Conservation (phyloP, 2,329 filamentous ascomycete genomes). For the Orbilia quercus region DNA sequence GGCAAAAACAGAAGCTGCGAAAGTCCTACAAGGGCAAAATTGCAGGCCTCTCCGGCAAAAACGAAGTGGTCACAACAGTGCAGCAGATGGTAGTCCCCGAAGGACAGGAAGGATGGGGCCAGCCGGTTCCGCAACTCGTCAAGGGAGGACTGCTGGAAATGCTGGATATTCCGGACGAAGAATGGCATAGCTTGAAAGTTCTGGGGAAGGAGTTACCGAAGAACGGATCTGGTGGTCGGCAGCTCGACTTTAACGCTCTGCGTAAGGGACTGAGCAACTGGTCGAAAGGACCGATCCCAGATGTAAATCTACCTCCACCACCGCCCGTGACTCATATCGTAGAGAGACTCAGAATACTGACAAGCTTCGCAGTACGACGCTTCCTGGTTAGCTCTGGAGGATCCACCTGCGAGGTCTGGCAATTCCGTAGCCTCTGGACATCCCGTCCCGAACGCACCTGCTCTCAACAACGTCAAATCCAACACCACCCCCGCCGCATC, state of each 20-base stretch:
- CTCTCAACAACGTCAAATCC: constrained; percentile 45
- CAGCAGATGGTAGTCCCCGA: constrained; percentile 61
- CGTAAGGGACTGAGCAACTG: constrained; percentile 54
- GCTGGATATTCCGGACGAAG: constrained; percentile 63
- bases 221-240: constrained; percentile 43
- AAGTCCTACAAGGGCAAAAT: constrained; percentile 70
- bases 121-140: constrained; percentile 55
- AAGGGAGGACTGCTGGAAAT: constrained; percentile 59
- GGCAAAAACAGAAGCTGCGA: constrained; percentile 69
- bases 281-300: constrained; percentile 48
- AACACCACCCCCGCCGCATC: constrained; percentile 40
- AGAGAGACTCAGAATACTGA: constrained; percentile 18
- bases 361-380: constrained; percentile 58
- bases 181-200: constrained; percentile 63
- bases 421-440: constrained; percentile 44
- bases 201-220: constrained; percentile 63
- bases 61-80: constrained; percentile 63
- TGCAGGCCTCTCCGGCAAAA: constrained; percentile 66
- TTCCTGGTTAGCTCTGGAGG: constrained; percentile 59
- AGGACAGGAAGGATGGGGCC: constrained; percentile 57
- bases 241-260: constrained; percentile 45
- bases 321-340: neutral
- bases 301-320: no score
- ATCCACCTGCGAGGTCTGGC: constrained; percentile 55
- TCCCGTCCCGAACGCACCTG: constrained; percentile 28